phyloP scores from a whole-genome alignment of 208 protist species.

The Zelonia costaricensis region DNA sequence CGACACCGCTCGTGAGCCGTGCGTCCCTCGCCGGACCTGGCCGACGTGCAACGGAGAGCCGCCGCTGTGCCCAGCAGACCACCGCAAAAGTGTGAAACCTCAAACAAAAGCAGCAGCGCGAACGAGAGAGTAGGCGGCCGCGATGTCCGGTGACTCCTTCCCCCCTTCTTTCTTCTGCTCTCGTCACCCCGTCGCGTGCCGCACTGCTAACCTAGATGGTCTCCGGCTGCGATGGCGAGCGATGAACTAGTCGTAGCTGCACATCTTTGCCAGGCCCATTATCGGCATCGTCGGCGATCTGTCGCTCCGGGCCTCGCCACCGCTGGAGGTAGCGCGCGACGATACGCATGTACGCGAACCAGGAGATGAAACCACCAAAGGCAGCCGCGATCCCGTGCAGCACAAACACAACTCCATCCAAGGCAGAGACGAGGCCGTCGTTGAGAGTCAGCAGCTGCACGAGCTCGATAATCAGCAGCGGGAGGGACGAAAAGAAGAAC shows the following conservation, averaged over 20 bases:
- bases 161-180: no score
- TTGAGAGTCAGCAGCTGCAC: conserved; percentile 30
- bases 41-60: no score
- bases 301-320: conserved; percentile 59
- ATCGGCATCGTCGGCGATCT: conserved; percentile 47
- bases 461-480: conserved; percentile 58
- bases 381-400: conserved; percentile 40
- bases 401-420: conserved; percentile 62
- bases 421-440: conserved; percentile 18
- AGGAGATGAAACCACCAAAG: conserved; percentile 45
- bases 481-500: conserved; percentile 66
- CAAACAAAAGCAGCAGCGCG: no score
- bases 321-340: conserved; percentile 40
- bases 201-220: conserved; percentile 29
- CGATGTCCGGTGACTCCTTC: no score
- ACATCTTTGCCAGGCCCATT: conserved; percentile 21
- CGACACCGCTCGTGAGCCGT: no score
- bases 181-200: no score
- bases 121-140: no score
- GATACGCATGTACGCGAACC: conserved; percentile 72
- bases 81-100: no score
- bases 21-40: no score
- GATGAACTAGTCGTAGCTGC: conserved; percentile 15
- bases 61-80: no score
- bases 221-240: conserved; percentile 12